Percentiles rank a stretch among this genome's conserved stretches.
Conservation (phyloP, 306 rosid species). For the Dryas alaskensis region DNA sequence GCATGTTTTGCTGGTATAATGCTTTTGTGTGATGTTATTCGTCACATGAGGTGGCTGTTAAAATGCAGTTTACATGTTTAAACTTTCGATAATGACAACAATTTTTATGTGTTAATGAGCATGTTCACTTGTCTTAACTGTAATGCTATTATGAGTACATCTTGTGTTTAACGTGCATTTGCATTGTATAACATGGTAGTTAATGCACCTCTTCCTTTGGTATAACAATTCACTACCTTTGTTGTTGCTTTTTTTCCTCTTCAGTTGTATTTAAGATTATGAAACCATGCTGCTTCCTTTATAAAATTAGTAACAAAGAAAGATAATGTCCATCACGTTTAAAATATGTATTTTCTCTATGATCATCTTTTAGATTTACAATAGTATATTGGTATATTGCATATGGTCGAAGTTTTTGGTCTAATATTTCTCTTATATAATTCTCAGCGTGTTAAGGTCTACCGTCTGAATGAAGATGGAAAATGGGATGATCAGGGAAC, state of each 20-base stretch:
- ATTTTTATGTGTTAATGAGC: neutral
- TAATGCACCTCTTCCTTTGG: neutral
- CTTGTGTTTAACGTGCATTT: neutral
- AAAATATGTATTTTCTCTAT: neutral
- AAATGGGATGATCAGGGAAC: conserved; percentile 99
- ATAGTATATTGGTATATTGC: neutral
- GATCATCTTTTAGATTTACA: neutral
- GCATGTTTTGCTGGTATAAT: neutral
- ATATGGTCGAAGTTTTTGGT: neutral
- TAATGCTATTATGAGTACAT: neutral
- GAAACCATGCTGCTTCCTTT: neutral
- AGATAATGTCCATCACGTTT: neutral
- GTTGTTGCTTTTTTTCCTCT: neutral
- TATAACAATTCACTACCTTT: neutral
- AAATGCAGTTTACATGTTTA: neutral
- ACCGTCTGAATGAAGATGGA: conserved; percentile 88
- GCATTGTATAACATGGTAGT: neutral
- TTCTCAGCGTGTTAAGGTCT: conserved; percentile 95
- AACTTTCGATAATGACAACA: neutral
- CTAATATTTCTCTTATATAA: conserved; percentile 9
- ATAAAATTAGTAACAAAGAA: neutral
- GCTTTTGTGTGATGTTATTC: neutral
- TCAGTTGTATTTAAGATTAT: neutral
- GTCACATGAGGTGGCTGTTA: neutral
- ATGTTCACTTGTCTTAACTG: neutral